These are phyloP conservation scores for Volutella citrinella DNA, from an alignment of 2,329 filamentous ascomycete species.

Conservation along the genomic window DNA sequence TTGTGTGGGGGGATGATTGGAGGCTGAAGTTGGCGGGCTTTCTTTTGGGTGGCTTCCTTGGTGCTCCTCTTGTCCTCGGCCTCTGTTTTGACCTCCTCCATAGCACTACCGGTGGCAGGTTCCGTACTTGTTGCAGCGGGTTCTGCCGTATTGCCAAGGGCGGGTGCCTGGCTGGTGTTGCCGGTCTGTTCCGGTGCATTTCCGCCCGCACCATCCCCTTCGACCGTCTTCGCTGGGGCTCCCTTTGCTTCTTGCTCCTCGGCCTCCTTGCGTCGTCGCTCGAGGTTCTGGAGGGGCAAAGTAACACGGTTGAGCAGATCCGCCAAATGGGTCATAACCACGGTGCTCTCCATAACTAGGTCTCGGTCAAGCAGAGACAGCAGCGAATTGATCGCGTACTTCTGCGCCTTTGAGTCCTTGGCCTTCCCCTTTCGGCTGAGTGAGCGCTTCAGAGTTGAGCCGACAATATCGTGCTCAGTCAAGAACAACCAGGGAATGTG, in stretches of 20 bases:
- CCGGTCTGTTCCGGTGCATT: slow-evolving; percentile 15
- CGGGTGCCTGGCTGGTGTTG: slow-evolving; percentile 32
- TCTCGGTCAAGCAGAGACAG: slow-evolving; percentile 87
- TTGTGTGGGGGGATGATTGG: slow-evolving; percentile 87
- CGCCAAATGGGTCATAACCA: slow-evolving; percentile 92
- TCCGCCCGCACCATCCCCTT: slow-evolving; percentile 29
- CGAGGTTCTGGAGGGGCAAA: slow-evolving; percentile 74
- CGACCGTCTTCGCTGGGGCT: slow-evolving; percentile 32
- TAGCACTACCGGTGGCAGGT: slow-evolving; percentile 26
- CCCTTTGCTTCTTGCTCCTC: slow-evolving; percentile 49
- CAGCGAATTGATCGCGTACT: slow-evolving; percentile 89
- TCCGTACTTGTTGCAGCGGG: slow-evolving; percentile 18
- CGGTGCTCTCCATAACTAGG: slow-evolving; percentile 93
- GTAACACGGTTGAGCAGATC: slow-evolving; percentile 86
- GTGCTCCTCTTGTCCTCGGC: slow-evolving; percentile 35
- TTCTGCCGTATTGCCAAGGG: slow-evolving; percentile 12
- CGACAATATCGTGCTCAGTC: slow-evolving; percentile 81
- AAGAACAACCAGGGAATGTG: slow-evolving; percentile 91
- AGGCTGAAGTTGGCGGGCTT: slow-evolving; percentile 64
- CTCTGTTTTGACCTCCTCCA: slow-evolving; percentile 20
- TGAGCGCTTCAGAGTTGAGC: slow-evolving; percentile 72
- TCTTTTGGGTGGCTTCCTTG: slow-evolving; percentile 43
- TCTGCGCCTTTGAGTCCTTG: slow-evolving; percentile 79
- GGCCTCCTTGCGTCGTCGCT: slow-evolving; percentile 78
- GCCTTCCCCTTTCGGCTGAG: slow-evolving; percentile 81